phyloP scores from a whole-genome alignment of 1,139 yeast genomes.

The Hemisphaericaspora lyxosophila region DNA sequence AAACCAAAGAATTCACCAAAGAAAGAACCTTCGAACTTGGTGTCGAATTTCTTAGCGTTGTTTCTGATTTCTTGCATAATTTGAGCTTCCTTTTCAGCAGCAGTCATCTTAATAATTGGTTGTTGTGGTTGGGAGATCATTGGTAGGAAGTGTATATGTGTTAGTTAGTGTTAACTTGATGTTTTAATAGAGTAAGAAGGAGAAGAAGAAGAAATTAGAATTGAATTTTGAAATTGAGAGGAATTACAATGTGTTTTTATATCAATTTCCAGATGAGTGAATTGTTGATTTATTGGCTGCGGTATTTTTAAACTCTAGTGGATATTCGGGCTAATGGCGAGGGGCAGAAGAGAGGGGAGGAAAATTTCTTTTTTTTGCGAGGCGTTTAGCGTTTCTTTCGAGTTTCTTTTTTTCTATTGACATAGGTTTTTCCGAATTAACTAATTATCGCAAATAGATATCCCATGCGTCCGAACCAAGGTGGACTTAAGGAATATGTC shows the following conservation, averaged over 20 bases:
- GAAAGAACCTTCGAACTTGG: constrained; percentile 45
- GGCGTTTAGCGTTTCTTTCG: constrained; percentile 2
- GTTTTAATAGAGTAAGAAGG: background rate
- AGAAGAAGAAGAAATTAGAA: background rate
- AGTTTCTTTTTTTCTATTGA: background rate
- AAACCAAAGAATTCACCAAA: constrained; percentile 47
- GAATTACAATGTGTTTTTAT: constrained; percentile 4
- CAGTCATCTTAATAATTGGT: constrained; percentile 27
- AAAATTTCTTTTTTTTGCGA: constrained; percentile 4
- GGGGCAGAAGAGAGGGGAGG: constrained; percentile 1
- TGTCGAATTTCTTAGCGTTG: constrained; percentile 33
- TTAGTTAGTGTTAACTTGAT: background rate
- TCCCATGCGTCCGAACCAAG: background rate
- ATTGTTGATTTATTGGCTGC: background rate
- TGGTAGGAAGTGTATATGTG: constrained; percentile 4
- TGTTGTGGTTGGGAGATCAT: constrained; percentile 16
- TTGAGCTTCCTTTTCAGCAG: constrained; percentile 49
- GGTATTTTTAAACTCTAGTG: background rate
- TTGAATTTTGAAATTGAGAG: background rate
- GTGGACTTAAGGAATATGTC: no score
- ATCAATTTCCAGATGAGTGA: background rate
- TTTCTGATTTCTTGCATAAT: constrained; percentile 50
- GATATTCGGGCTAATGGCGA: constrained; percentile 7
- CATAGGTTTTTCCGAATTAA: background rate
- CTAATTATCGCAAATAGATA: background rate